Evolutionary conservation across 2,329 filamentous ascomycete species (phyloP).

Genomic region (Daldinia eschscholtzii): DNA sequence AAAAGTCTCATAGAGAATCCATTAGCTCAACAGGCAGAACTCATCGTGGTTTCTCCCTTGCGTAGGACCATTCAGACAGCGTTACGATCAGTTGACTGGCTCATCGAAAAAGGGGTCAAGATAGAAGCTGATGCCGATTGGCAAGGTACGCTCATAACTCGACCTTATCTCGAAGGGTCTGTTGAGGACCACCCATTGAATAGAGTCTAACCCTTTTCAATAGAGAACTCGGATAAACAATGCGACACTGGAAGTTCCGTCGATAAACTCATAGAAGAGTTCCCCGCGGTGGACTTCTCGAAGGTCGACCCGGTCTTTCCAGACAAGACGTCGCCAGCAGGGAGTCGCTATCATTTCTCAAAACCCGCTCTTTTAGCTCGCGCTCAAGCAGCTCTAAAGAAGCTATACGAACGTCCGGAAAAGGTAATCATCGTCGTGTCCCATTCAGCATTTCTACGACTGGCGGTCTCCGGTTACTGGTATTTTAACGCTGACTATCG

Average conservation of each 20-base stretch:
- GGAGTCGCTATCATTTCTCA: slow-evolving; percentile 65
- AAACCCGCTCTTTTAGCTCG: slow-evolving; percentile 66
- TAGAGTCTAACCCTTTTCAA: slow-evolving; percentile 31
- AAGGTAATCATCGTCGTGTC: slow-evolving; percentile 74
- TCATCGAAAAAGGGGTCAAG: slow-evolving; percentile 66
- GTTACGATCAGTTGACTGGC: slow-evolving; percentile 67
- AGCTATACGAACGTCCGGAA: slow-evolving; percentile 67
- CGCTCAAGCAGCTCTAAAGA: slow-evolving; percentile 63
- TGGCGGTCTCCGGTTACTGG: slow-evolving; percentile 66
- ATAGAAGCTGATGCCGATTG: slow-evolving; percentile 71
- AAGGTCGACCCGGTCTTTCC: slow-evolving; percentile 71
- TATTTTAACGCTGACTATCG: slow-evolving; percentile 75
- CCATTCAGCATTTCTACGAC: slow-evolving; percentile 73
- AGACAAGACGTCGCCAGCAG: slow-evolving; percentile 67
- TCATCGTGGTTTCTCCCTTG: slow-evolving; percentile 75
- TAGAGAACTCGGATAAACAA: slow-evolving; percentile 67
- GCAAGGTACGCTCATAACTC: slow-evolving; percentile 65
- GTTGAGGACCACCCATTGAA: background rate
- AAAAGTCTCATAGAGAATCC: slow-evolving; percentile 57
- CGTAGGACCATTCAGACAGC: slow-evolving; percentile 74
- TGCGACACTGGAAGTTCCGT: slow-evolving; percentile 72
- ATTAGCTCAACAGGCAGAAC: slow-evolving; percentile 60
- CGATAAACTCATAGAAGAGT: slow-evolving; percentile 59
- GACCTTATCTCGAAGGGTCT: no score
- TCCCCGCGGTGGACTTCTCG: slow-evolving; percentile 69